Evolutionary conservation across 805 yeast genomes (phyloP), one percentile per base, ranked within the genome.

Genomic region (Clavispora phyllophila): DNA sequence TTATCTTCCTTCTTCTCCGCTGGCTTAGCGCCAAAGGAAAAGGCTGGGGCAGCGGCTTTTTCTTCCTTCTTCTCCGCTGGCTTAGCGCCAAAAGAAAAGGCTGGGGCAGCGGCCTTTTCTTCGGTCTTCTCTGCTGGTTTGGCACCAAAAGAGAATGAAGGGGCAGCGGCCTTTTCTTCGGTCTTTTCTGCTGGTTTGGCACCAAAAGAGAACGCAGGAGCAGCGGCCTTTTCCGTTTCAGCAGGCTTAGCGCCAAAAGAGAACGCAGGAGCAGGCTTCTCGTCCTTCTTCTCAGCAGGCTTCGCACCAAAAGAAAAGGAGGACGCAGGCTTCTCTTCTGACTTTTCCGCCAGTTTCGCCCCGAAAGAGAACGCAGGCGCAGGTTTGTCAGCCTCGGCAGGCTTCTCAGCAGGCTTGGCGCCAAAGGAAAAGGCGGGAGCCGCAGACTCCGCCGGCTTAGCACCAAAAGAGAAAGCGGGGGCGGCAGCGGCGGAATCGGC

Each of bases 361-460:
- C 57, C 61, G 45, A 53, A 49, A n/a, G 51, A 37, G 18, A 47
- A 43, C 2, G 56, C 53, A 3, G 60, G 41, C n/a, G 23, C 23
- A 22, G 23, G 7, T 17, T 45, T 42, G n/a, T 23, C 19, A 26
- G n/a, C n/a, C n/a, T 27, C 46, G 19, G 9, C 20, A 9, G 40
- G 25, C 2, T 39, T 42, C 33, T 44, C 44, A n/a, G 55, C 43
- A 10, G 57, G 43, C 18, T 57, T 44, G 23, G 61, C 57, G 7
- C 58, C 61, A 45, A 54, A 49, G 12, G 50, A 34, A 22, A 47
- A 45, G 2, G 55, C 54, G 2, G 60, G 41, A 2, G 53, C 57
- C 0, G 23, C 8, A 22, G 13, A 8, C 18, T 39, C 48, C 5
- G 45, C 43, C 2, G 49, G 42, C 29, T 41, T 43, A 4, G 43